Evolutionary conservation across 768 basidiomycete genomes (phyloP), one percentile per base, ranked within the genome.

Genomic region (Rhodotorula graminis): DNA sequence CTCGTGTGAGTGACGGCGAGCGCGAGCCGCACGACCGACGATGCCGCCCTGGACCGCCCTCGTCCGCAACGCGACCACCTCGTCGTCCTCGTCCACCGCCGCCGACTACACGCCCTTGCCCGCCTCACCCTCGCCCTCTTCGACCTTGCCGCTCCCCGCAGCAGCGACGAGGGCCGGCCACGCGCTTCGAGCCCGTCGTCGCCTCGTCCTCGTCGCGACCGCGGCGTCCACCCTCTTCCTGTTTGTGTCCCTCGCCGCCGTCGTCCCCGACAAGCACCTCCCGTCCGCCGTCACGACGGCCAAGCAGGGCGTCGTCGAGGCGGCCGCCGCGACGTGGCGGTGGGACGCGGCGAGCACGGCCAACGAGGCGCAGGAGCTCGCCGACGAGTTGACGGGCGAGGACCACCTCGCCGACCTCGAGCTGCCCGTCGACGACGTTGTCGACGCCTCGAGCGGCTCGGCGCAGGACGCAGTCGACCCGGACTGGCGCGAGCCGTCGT

Each of bases 181-280:
- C 25, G 6, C 50, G 27, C 11, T 25, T 27, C 50, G 11, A 25
- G 25, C 25, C 23, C 23, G 6, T 46, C 44, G 44, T 12, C 50
- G 50, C 25, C 50, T 55, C 53, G 53, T 25, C 53, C 29, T 46
- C 40, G 11, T 65, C 53, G 16, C 55, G 19, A 18, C 27, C 53
- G 27, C 15, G 27, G 27, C 55, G 27, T 5, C n/a, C 27, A 33
- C 50, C 27, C 3, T 52, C n/a, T 33, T 63, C 46, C 60, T 63
- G 8, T 52, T 59, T 19, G 53, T 44, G 53, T 29, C 47, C 19
- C 15, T 49, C 27, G 46, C 40, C 27, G 46, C 50, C n/a, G 55
- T 67, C 53, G 65, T 67, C 15, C 70, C 70, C 19, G 60, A 66
- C 9, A 61, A 63, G 12, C 21, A 29, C 27, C 53, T 61, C 27